A percentile compares a stretch with the other conserved stretches of the same genome.
These are phyloP conservation scores for Aspergillus fructus DNA, from an alignment of 2,329 filamentous ascomycete species.

Conservation along the genomic window DNA sequence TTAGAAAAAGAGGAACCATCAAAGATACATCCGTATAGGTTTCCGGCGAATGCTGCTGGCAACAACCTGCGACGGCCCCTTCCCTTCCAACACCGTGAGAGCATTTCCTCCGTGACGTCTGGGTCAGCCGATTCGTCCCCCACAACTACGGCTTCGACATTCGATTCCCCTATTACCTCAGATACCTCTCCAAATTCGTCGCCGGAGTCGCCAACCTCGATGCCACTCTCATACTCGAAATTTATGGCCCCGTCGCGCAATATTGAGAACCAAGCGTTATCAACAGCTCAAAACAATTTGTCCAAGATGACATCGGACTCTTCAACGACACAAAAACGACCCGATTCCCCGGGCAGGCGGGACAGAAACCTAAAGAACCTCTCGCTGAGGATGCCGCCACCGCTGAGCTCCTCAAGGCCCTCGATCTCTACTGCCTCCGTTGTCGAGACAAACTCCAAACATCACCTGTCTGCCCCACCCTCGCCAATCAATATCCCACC, in stretches of 20 bases:
- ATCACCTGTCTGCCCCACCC: slow-evolving; percentile 51
- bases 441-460: slow-evolving; percentile 38
- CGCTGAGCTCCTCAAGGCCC: slow-evolving; percentile 43
- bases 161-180: slow-evolving; percentile 84
- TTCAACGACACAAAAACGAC: slow-evolving; percentile 40
- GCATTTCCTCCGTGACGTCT: slow-evolving; percentile 52
- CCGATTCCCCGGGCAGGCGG: slow-evolving; percentile 37
- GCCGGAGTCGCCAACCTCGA: slow-evolving; percentile 80
- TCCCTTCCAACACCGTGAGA: slow-evolving; percentile 42
- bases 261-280: slow-evolving; percentile 26
- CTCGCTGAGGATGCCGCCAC: slow-evolving; percentile 59
- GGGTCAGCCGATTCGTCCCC: slow-evolving; percentile 93
- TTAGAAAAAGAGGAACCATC: slow-evolving; percentile 30
- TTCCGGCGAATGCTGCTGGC: slow-evolving; percentile 29
- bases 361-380: slow-evolving; percentile 64
- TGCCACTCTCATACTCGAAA: slow-evolving; percentile 55
- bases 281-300: slow-evolving; percentile 24
- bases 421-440: slow-evolving; percentile 51
- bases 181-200: slow-evolving; percentile 91
- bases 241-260: slow-evolving; percentile 32
- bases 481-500: slow-evolving; percentile 59
- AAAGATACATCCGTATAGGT: slow-evolving; percentile 25
- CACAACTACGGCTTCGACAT: slow-evolving; percentile 88
- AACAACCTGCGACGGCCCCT: slow-evolving; percentile 26
- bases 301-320: slow-evolving; percentile 25